Base-by-base conservation (phyloP, 1,284 basidiomycete species). In the Caloboletus firmus region DNA sequence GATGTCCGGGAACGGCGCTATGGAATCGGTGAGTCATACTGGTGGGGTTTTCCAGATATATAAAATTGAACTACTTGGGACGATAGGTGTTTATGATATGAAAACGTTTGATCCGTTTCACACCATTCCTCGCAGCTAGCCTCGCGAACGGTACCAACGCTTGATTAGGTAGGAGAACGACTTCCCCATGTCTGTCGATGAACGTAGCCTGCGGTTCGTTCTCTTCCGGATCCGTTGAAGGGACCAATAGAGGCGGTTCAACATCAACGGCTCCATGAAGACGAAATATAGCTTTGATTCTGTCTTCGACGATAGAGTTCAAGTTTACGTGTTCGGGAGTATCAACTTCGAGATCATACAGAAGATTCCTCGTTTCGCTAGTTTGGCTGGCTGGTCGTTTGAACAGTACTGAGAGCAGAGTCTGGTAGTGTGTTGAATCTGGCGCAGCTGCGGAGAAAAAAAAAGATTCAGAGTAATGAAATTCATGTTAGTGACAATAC, bases 251-350 rank as follows among this genome's bases (percentile, higher is more conserved):
- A 0, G 93, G 89, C 0, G 93, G 86, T 59, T 92, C 87, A 68
- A 88, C 84, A 61, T 95, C 86, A 3, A 97, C 84, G 0, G 95
- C 94, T 7, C 95, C 95, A 62, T 95, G 95, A 2, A 95, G 77
- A 44, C 87, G 83, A 68, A 97, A 95, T 13, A 95, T 83, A 8
- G 84, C 76, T 3, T 83, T 78, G 4, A 97, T 75, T 22, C 85
- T 83, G 52, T 93, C 88, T 57, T 87, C 79, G 4, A 96, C 91
- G 3, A 90, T 85, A 32, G 85, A 82, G 54, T 91, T 88, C 44
- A 93, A 71, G 1, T 85, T 79, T 2, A 86, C 80, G 65, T 94
- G 86, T 59, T 91, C 89, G 0, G 86, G 84, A 11, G 79, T 72
- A 45, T 89, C 84, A 4, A 80, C 76, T 43, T 87, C 83, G 37